Base-by-base conservation (phyloP, 2,329 filamentous ascomycete genomes). In the Ceratocystis harringtonii region DNA sequence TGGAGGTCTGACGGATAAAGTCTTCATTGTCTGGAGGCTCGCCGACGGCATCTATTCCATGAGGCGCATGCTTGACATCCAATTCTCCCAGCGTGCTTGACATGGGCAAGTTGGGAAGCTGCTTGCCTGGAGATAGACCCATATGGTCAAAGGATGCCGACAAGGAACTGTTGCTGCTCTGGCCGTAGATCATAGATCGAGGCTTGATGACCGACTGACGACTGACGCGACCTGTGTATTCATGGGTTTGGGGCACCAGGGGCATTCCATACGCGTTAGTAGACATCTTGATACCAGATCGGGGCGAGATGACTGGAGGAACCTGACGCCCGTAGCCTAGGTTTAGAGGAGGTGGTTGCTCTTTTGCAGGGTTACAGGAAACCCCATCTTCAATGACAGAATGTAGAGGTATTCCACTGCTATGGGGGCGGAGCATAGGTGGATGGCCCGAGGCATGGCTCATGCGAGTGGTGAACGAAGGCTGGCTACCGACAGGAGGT, bases 211-310 rank as follows among this genome's bases (percentile, higher is more conserved):
- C 25, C 8, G 61, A 48, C 28, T 45, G 25, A 6, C 44, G 25
- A 15, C 43, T 32, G 7, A 62, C 25, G 15, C 44, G 25, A 28
- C 61, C 61, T n/a, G 61, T 62, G 45, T 62, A 62, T 44, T 62
- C 61, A 8, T 25, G 61, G 25, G 45, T 48, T 25, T 45, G 61
- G 41, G 61, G 61, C 8, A 48, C 41, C 25, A 45, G 5, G 10
- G 61, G 61, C 25, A 62, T 62, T 62, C 61, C 61, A 45, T 62
- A 62, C 61, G 43, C 22, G 41, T 62, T 62, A 32, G 45, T 48
- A 50, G 61, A 25, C 55, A 58, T n/a, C 15, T 58, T 58, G 55
- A 58, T 5, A 58, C 28, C n/a, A 36, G 28, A 3, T n/a, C 55
- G 55, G 55, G 55, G 28, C 55, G 55, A 30, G 30, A 58, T 30